Conservation (phyloP, 371 early-diverging fungal genomes). For the Mortierella sp. region DNA sequence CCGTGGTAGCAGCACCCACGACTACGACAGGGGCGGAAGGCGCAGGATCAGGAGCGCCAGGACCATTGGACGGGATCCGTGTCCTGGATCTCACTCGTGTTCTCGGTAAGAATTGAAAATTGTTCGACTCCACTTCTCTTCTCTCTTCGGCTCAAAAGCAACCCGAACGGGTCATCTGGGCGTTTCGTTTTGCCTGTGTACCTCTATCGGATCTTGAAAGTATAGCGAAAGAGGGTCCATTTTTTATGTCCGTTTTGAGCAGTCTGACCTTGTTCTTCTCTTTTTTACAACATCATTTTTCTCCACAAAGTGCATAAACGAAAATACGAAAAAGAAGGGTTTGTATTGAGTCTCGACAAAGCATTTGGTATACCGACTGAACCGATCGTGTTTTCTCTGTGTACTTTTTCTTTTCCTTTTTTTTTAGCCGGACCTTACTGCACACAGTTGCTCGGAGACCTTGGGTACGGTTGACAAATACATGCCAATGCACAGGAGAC, state of each 20-base stretch:
- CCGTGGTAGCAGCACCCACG: background rate
- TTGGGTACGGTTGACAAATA: conserved; percentile 69
- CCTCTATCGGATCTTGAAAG: background rate
- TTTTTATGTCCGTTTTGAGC: background rate
- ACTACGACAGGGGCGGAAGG: background rate
- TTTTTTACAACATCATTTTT: background rate
- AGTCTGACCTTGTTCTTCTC: background rate
- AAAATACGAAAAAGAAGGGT: background rate
- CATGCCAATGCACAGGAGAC: background rate
- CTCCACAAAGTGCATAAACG: conserved; percentile 9
- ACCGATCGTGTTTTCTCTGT: background rate
- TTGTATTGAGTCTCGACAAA: background rate
- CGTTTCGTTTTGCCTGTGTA: background rate
- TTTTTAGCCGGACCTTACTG: conserved; percentile 81
- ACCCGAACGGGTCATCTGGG: background rate
- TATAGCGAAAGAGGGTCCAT: too few species aligned
- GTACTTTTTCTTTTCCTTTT: background rate
- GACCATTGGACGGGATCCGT: conserved; percentile 83
- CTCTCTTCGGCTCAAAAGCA: background rate
- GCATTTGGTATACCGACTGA: background rate
- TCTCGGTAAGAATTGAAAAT: conserved; percentile 64
- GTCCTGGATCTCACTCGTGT: conserved; percentile 90
- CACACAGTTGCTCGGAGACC: conserved; percentile 90
- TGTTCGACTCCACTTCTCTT: background rate
- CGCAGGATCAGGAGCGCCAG: background rate